Evolutionary conservation across 148 eudicot genomes (phyloP).

Genomic region (Nyssa sinensis): DNA sequence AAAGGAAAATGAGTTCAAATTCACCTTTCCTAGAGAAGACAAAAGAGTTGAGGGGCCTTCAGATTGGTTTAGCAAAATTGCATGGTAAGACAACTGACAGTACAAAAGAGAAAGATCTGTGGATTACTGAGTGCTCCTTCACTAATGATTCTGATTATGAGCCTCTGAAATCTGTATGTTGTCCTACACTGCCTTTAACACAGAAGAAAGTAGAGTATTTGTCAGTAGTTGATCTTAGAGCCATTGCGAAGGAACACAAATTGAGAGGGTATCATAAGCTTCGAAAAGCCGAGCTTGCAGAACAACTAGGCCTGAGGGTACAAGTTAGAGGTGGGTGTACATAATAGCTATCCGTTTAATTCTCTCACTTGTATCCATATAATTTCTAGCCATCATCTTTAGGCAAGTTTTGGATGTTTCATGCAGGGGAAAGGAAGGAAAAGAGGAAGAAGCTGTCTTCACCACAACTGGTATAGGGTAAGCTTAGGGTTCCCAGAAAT

Average conservation of each 20-base stretch:
- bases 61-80: background rate
- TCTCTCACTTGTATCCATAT: background rate
- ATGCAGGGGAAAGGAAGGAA: background rate
- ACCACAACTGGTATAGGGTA: background rate
- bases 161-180: slow-evolving; percentile 8
- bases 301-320: slow-evolving; percentile 14
- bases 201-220: too few relatives aligned
- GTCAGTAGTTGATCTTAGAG: slow-evolving; percentile 15
- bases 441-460: background rate
- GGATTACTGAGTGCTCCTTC: background rate
- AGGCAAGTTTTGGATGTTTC: background rate
- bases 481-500: background rate
- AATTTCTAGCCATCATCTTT: too few relatives aligned
- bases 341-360: background rate
- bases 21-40: background rate
- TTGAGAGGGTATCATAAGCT: slow-evolving; percentile 17
- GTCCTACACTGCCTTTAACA: slow-evolving; percentile 1
- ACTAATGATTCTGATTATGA: background rate
- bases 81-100: background rate
- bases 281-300: slow-evolving; percentile 15
- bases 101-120: slow-evolving; percentile 10
- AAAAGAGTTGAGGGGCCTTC: slow-evolving; percentile 7
- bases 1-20: slow-evolving; percentile 12
- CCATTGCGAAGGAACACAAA: slow-evolving; percentile 17
- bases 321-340: slow-evolving; percentile 8